A percentile compares a stretch with the other conserved stretches of the same genome.
Evolutionary conservation across 2,329 filamentous ascomycete species (phyloP).

Genomic region (Aspergillus candidus): DNA sequence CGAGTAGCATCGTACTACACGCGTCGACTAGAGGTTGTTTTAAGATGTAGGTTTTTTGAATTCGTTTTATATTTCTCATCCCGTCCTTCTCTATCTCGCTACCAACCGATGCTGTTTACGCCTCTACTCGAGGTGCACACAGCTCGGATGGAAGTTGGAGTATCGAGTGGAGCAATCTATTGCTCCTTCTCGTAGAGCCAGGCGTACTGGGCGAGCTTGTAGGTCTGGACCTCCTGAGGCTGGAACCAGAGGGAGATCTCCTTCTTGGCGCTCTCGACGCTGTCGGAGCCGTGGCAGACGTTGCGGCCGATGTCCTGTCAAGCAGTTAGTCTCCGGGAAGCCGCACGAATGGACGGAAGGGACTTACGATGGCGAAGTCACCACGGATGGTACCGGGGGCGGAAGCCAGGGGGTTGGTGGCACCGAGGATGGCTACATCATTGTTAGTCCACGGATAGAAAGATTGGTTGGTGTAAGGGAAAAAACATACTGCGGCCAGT

Average conservation of each 20-base stretch:
- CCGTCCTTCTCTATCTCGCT: slow-evolving; percentile 4
- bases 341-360: not conserved
- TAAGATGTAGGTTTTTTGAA: slow-evolving; percentile 2
- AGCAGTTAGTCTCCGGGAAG: slow-evolving; percentile 10
- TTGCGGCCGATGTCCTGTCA: slow-evolving; percentile 78
- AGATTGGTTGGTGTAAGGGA: slow-evolving; percentile 10
- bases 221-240: slow-evolving; percentile 74
- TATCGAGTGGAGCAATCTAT: slow-evolving; percentile 28
- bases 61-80: slow-evolving; percentile 11
- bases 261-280: slow-evolving; percentile 98
- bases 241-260: slow-evolving; percentile 99
- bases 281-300: slow-evolving; percentile 99
- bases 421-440: slow-evolving; percentile 73
- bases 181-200: slow-evolving; percentile 93
- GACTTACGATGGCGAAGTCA: slow-evolving; percentile 68
- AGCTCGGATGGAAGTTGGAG: slow-evolving; percentile 12
- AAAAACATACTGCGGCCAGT: slow-evolving; percentile 73
- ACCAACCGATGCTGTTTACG: slow-evolving; percentile 5
- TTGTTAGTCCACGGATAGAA: slow-evolving; percentile 9
- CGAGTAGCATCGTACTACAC: not conserved
- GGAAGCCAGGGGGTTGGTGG: slow-evolving; percentile 96
- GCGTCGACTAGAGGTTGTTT: not conserved
- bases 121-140: slow-evolving; percentile 9
- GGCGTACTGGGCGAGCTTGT: slow-evolving; percentile 76
- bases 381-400: slow-evolving; percentile 97